phyloP scores from a whole-genome alignment of 805 yeast species.

The Yamadazyma ubonensis region DNA sequence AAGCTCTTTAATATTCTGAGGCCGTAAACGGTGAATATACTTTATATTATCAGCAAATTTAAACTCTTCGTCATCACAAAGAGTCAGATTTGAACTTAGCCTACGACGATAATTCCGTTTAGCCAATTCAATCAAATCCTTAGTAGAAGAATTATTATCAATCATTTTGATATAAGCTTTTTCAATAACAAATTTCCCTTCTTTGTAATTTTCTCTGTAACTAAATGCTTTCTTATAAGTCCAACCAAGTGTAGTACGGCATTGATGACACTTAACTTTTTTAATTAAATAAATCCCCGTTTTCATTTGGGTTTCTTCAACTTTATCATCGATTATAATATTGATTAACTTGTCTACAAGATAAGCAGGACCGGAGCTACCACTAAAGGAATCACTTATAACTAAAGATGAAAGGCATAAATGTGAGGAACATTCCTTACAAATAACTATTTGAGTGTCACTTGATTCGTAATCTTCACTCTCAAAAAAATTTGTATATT shows the following conservation, averaged over 20 bases:
- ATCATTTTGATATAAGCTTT: slow-evolving; percentile 33
- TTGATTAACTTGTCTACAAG: slow-evolving; percentile 42
- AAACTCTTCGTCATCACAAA: slow-evolving; percentile 19
- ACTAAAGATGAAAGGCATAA: slow-evolving; percentile 37
- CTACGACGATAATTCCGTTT: slow-evolving; percentile 20
- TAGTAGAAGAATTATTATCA: slow-evolving; percentile 34
- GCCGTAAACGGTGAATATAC: slow-evolving; percentile 17
- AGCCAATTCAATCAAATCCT: slow-evolving; percentile 33
- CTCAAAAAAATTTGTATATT: slow-evolving; percentile 39
- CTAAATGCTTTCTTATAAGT: slow-evolving; percentile 37
- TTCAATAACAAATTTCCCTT: slow-evolving; percentile 46
- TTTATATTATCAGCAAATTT: slow-evolving; percentile 15
- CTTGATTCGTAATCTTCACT: slow-evolving; percentile 33
- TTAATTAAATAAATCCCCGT: slow-evolving; percentile 40
- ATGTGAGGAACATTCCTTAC: slow-evolving; percentile 42
- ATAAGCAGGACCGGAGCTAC: slow-evolving; percentile 41
- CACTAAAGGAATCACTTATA: slow-evolving; percentile 38
- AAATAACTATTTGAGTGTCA: slow-evolving; percentile 39
- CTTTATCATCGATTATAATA: slow-evolving; percentile 23
- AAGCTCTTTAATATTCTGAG: slow-evolving; percentile 17
- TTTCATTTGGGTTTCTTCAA: slow-evolving; percentile 36
- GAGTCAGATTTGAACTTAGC: slow-evolving; percentile 17
- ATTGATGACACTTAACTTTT: slow-evolving; percentile 41
- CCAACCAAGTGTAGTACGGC: slow-evolving; percentile 39
- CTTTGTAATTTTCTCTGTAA: slow-evolving; percentile 39